Conservation (phyloP, 2,329 filamentous ascomycete species). For the Microdochium paspali region DNA sequence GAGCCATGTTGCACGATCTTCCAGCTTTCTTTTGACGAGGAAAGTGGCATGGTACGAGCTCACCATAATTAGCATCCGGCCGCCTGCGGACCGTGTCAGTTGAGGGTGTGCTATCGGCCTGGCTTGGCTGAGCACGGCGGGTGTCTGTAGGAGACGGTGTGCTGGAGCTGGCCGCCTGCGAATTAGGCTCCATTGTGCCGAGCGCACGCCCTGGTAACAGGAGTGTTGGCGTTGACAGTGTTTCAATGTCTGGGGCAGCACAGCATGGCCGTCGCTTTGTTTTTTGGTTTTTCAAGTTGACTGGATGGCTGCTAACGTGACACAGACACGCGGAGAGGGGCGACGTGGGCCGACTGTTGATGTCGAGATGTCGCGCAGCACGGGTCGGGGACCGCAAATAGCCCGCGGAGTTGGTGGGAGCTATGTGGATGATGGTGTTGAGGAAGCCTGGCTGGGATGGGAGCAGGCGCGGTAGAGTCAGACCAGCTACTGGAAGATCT, state of each 20-base stretch:
- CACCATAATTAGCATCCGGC: slow-evolving; percentile 48
- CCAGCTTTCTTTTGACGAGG: slow-evolving; percentile 3
- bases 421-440: no score
- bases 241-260: slow-evolving; percentile 1
- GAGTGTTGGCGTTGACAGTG: not conserved
- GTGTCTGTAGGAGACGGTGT: slow-evolving; percentile 39
- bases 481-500: no score
- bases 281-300: no score
- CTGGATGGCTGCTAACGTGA: not conserved
- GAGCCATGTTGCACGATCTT: no score
- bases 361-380: not conserved
- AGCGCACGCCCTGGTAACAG: not conserved
- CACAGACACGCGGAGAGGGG: not conserved
- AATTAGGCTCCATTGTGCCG: slow-evolving; percentile 34
- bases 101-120: slow-evolving; percentile 47
- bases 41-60: slow-evolving; percentile 7
- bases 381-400: not conserved
- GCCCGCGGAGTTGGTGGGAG: no score
- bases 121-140: slow-evolving; percentile 26
- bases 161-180: slow-evolving; percentile 26
- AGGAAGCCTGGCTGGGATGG: no score
- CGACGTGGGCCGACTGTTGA: not conserved
- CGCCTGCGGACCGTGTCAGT: slow-evolving; percentile 51
- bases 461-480: no score
- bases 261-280: not conserved